phyloP scores from a whole-genome alignment of 106 monocot genomes.

The Allium sativum region DNA sequence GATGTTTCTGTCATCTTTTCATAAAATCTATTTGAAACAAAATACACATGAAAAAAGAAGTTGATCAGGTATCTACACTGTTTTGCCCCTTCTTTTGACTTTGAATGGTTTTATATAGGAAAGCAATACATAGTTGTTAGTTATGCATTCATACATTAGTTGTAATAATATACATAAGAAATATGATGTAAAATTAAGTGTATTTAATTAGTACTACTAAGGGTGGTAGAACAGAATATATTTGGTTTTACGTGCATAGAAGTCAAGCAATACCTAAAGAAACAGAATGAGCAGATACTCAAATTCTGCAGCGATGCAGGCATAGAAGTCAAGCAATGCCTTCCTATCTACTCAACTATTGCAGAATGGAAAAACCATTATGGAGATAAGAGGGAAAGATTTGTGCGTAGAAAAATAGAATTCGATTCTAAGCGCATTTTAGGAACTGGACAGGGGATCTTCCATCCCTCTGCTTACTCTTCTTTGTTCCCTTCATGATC shows the following conservation, averaged over 20 bases:
- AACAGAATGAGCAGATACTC: constrained; percentile 47
- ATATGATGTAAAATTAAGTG: no score
- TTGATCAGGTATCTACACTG: constrained; percentile 37
- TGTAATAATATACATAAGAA: no score
- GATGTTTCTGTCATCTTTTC: constrained; percentile 44
- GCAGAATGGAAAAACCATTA: constrained; percentile 63
- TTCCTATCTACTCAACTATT: constrained; percentile 32
- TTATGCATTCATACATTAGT: no score
- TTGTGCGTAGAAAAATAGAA: constrained; percentile 37
- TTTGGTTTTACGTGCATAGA: no score
- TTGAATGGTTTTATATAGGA: no score
- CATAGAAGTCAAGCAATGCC: constrained; percentile 60
- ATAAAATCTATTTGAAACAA: no score
- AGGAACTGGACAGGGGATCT: constrained; percentile 57
- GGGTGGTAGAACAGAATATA: no score
- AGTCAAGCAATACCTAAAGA: constrained; percentile 15
- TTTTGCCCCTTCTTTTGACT: neutral
- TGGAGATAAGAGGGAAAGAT: constrained; percentile 47
- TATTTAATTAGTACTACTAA: no score
- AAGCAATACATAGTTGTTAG: no score
- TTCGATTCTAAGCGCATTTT: constrained; percentile 66
- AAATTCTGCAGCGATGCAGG: constrained; percentile 33
- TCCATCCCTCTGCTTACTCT: constrained; percentile 12
- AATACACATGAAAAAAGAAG: no score
- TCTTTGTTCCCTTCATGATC: neutral